Evolutionary conservation across 148 eudicot species (phyloP), one percentile per base, ranked within the genome.

Genomic region (Polygonum maritimum): DNA sequence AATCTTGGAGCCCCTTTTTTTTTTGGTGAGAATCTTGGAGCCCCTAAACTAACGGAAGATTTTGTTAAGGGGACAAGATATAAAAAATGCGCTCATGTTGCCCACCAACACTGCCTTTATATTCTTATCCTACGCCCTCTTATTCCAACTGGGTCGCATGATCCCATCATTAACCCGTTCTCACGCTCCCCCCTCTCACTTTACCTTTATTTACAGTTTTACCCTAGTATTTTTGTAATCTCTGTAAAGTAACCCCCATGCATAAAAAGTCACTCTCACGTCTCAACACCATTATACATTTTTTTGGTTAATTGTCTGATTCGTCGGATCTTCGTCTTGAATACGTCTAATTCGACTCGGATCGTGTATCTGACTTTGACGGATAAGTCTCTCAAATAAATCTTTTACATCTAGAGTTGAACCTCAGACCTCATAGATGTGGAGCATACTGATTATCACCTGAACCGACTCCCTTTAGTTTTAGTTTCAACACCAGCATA

Each of bases 151-250:
- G 69, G 31, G 21, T 60, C 35, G 65, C 38, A 26, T 62, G 69
- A n/a, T 71, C 54, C 77, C 82, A 82, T 82, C 82, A 82, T 82
- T 82, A 73, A 55, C 77, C 22, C 79, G 45, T 73, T 73, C 84
- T 71, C 79, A 76, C 84, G 77, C 69, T 1, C 48, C 73, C 16
- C 54, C 45, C 76, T 6, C 39, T 12, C 45, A 14, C 39, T 3
- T 72, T 69, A 2, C n/a, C 48, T 35, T 67, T 22, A 60, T 72
- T 76, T 62, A 73, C 75, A 13, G 44, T 54, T 73, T 79, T 76
- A 82, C 82, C 79, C 79, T 55, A 38, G 19, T 67, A 38, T 60
- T 22, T 60, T 4, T 60, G 31, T 12, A 36, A 14, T 36, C 40
- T 33, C 31, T 63, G 39, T 14, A 63, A 22, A 35, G 41, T 36